phyloP scores from a whole-genome alignment of 495 filamentous ascomycete genomes.

The Lophium mytilinum region DNA sequence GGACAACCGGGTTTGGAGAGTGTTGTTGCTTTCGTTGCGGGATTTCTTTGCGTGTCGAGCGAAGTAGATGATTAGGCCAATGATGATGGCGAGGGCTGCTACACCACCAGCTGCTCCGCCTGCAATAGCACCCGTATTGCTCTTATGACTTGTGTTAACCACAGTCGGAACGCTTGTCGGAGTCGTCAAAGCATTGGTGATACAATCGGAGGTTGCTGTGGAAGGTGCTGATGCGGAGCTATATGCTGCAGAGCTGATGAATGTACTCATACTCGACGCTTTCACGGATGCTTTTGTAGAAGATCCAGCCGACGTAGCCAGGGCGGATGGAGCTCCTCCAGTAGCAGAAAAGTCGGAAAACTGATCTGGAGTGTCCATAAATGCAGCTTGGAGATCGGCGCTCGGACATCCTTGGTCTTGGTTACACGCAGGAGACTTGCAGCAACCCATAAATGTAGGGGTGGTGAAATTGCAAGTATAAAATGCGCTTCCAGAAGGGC shows the following conservation, averaged over 20 bases:
- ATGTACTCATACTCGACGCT: background rate
- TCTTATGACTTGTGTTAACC: background rate
- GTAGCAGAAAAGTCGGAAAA: background rate
- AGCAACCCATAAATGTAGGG: background rate
- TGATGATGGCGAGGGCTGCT: background rate
- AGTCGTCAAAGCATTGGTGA: background rate
- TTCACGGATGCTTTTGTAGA: background rate
- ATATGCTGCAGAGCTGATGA: background rate
- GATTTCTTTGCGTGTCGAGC: background rate
- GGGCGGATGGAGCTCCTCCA: background rate
- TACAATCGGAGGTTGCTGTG: background rate
- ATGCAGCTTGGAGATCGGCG: background rate
- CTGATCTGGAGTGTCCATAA: background rate
- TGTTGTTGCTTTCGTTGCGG: background rate
- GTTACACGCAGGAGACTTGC: background rate
- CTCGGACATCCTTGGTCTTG: background rate
- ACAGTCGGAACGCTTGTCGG: background rate
- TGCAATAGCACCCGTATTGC: background rate
- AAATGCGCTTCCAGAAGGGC: background rate
- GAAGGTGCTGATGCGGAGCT: background rate
- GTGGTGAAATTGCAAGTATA: background rate
- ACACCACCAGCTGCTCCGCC: background rate
- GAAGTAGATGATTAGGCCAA: background rate
- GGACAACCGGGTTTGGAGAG: background rate
- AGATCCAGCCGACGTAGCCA: background rate